A percentile compares a stretch with the other conserved stretches of the same genome.
These are phyloP conservation scores for Didymella pinodella DNA, from an alignment of 2,329 filamentous ascomycete species.

Conservation along the genomic window DNA sequence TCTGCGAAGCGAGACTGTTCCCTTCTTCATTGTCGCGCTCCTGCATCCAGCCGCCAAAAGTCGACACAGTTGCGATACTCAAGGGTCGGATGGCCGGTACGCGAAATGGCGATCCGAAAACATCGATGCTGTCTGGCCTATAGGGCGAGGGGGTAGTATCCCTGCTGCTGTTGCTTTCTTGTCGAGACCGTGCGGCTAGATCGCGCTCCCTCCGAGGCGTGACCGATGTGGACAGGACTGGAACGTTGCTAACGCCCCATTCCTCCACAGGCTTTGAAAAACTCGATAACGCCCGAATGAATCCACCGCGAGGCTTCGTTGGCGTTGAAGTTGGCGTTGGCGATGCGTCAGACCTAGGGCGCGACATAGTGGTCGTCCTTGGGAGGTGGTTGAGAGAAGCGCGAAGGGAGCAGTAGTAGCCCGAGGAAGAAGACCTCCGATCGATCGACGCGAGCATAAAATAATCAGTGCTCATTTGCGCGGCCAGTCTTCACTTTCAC, in stretches of 20 bases:
- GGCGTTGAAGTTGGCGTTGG: background rate
- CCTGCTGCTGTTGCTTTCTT: background rate
- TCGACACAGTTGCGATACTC: constrained; percentile 1
- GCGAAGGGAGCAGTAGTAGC: background rate
- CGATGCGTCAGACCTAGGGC: background rate
- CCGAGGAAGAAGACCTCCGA: background rate
- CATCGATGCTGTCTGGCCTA: background rate
- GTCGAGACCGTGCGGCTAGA: background rate
- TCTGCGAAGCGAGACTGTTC: background rate
- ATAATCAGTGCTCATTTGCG: no score
- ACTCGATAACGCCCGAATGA: background rate
- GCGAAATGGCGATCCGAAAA: background rate
- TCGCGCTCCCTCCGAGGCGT: background rate
- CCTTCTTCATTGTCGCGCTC: background rate
- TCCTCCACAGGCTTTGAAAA: constrained; percentile 1
- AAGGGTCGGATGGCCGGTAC: background rate
- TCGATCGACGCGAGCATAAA: background rate
- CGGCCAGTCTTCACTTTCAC: background rate
- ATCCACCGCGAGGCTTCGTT: background rate
- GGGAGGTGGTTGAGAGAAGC: background rate
- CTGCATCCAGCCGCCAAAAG: background rate
- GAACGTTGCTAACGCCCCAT: constrained; percentile 6
- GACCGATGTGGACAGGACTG: constrained; percentile 5
- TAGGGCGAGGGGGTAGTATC: background rate
- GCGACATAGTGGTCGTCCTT: background rate